Percentiles rank a stretch among this genome's conserved stretches.
Evolutionary conservation across 192 early-diverging fungal genomes (phyloP).

Genomic region (Backusella australiensis): DNA sequence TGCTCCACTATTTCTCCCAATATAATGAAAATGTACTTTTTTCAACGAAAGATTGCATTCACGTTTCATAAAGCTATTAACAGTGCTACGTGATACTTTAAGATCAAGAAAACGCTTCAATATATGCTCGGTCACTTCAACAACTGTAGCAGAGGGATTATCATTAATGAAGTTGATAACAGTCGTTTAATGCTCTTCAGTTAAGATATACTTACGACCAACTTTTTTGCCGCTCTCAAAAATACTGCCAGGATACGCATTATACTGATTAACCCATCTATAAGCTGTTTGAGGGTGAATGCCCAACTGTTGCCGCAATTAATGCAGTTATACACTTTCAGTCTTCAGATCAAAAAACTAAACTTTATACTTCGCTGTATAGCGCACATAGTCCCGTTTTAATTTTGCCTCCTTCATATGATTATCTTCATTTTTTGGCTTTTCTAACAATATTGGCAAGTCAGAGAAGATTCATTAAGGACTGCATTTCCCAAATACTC

Average conservation of each 20-base stretch:
- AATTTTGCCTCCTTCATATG: too few species aligned
- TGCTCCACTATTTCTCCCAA: slow-evolving; percentile 5
- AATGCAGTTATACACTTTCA: too few species aligned
- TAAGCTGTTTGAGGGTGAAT: too few species aligned
- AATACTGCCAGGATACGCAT: neutral
- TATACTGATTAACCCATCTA: neutral
- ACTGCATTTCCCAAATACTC: too few species aligned
- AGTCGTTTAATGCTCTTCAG: neutral
- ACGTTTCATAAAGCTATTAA: slow-evolving; percentile 15
- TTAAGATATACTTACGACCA: slow-evolving; percentile 6
- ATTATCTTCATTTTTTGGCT: too few species aligned
- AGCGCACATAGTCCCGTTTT: too few species aligned
- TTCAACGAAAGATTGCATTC: slow-evolving; percentile 13
- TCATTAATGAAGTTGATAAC: slow-evolving; percentile 10
- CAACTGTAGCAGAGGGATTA: slow-evolving; percentile 16
- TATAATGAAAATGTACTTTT: slow-evolving; percentile 1
- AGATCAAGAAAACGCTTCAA: neutral
- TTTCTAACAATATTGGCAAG: too few species aligned
- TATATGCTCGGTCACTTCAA: slow-evolving; percentile 15
- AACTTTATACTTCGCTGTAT: too few species aligned
- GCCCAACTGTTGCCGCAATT: too few species aligned
- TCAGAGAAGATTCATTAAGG: too few species aligned
- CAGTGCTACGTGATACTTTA: slow-evolving; percentile 13
- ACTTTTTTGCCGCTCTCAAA: neutral
- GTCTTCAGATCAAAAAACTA: too few species aligned